Conservation (phyloP, 2,329 filamentous ascomycete species). For the Sporothrix pseudoabietina region DNA sequence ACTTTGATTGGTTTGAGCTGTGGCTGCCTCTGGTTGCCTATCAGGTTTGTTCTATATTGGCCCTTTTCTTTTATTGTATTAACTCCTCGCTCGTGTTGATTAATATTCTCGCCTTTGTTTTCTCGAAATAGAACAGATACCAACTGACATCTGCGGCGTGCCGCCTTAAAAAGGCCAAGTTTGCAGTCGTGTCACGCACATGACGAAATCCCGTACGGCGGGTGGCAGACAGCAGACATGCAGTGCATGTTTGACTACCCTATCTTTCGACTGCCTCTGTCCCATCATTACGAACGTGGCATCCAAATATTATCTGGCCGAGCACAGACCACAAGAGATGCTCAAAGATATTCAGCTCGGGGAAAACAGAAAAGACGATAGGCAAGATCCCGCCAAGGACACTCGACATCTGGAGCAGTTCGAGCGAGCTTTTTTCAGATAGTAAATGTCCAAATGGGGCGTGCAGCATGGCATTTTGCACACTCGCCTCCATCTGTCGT, state of each 20-base stretch:
- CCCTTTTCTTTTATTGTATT: background rate
- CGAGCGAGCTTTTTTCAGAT: background rate
- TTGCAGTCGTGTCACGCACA: conserved; percentile 20
- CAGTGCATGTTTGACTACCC: background rate
- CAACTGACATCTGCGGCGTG: conserved; percentile 9
- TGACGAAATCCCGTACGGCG: background rate
- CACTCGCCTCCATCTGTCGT: background rate
- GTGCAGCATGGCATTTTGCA: background rate
- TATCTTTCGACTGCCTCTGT: background rate
- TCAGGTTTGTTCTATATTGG: background rate
- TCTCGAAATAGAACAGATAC: background rate
- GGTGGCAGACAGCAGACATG: background rate
- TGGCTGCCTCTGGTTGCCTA: background rate
- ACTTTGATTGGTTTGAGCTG: background rate
- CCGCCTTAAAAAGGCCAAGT: background rate
- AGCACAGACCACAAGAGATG: background rate
- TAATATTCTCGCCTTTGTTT: background rate
- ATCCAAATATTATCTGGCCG: background rate
- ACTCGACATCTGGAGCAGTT: background rate
- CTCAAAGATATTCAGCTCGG: background rate
- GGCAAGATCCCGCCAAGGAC: background rate
- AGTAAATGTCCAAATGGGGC: background rate
- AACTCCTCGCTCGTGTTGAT: background rate
- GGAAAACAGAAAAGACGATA: background rate
- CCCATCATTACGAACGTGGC: background rate